phyloP scores from a whole-genome alignment of 352 stramenopile species.

The Phytophthora pseudosyringae region DNA sequence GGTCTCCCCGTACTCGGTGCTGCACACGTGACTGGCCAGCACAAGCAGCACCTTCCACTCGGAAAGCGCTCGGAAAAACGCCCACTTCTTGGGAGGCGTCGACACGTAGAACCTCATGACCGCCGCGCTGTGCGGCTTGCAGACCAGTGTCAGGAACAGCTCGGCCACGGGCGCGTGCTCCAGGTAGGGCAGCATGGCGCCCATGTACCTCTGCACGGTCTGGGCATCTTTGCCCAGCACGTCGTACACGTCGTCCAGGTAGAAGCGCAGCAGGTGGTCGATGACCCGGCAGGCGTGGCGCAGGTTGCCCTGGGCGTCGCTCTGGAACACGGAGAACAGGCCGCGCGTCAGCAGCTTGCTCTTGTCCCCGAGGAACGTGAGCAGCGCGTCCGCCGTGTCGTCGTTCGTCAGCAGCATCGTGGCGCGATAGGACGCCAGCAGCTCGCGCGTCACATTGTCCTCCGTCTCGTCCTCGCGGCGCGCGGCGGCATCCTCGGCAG shows the following conservation, averaged over 20 bases:
- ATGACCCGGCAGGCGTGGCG: conserved; percentile 90
- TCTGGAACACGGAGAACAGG: conserved; percentile 84
- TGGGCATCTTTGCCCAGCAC: conserved; percentile 66
- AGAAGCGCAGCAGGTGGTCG: conserved; percentile 85
- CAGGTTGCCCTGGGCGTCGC: conserved; percentile 74
- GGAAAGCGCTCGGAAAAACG: conserved; percentile 84
- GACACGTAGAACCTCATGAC: conserved; percentile 73
- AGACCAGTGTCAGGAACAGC: conserved; percentile 87
- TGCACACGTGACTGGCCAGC: conserved; percentile 83
- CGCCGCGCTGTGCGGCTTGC: conserved; percentile 81
- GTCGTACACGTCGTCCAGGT: conserved; percentile 90
- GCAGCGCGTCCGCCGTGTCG: conserved; percentile 77
- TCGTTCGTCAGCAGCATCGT: conserved; percentile 92
- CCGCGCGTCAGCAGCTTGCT: conserved; percentile 77
- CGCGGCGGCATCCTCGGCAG: conserved; percentile 8
- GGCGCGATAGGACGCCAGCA: conserved; percentile 82
- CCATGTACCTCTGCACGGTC: conserved; percentile 83
- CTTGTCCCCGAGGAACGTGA: conserved; percentile 86
- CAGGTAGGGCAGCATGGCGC: conserved; percentile 83
- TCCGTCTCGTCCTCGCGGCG: conserved; percentile 38
- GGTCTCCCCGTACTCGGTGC: conserved; percentile 57
- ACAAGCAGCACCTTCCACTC: conserved; percentile 91
- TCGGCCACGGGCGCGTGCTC: conserved; percentile 87
- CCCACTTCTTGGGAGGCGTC: conserved; percentile 85
- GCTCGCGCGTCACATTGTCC: conserved; percentile 59